Conservation (phyloP, 108 stramenopile genomes). For the Cyclotella sp. region DNA sequence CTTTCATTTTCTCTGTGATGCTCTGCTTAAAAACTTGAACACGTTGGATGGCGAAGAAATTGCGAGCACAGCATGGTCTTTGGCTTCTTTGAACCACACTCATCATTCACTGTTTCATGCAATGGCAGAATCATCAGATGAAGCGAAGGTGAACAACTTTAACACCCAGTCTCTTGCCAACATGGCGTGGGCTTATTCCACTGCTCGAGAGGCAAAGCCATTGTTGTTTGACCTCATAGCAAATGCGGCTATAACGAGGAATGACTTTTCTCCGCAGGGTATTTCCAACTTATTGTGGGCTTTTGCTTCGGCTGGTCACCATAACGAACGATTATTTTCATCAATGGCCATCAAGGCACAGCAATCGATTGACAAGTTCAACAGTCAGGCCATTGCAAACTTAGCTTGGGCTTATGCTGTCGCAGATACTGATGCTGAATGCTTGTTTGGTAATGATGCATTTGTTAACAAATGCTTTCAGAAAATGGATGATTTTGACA, state of each 20-base stretch:
- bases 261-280: constrained; percentile 52
- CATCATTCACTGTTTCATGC: constrained; percentile 28
- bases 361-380: constrained; percentile 29
- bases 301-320: constrained; percentile 29
- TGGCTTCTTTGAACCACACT: constrained; percentile 30
- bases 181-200: constrained; percentile 54
- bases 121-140: constrained; percentile 32
- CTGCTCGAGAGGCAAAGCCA: constrained; percentile 32
- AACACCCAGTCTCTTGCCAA: constrained; percentile 41
- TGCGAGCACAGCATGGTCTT: constrained; percentile 55
- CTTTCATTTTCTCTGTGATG: constrained; percentile 14
- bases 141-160: constrained; percentile 25
- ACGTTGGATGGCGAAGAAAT: constrained; percentile 26
- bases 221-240: constrained; percentile 27
- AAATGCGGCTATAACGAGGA: constrained; percentile 16
- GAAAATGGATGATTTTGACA: constrained; percentile 31
- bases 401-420: constrained; percentile 54
- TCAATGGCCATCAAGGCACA: constrained; percentile 28
- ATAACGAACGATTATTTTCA: constrained; percentile 31
- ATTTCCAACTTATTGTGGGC: constrained; percentile 56
- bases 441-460: constrained; percentile 31
- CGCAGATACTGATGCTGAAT: constrained; percentile 31
- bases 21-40: constrained; percentile 10
- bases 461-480: constrained; percentile 27
- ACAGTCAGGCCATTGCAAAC: constrained; percentile 50